A percentile compares a stretch with the other conserved stretches of the same genome.
Conservation (phyloP, 2,329 filamentous ascomycete species). For the Pseudocercospora eumusae region DNA sequence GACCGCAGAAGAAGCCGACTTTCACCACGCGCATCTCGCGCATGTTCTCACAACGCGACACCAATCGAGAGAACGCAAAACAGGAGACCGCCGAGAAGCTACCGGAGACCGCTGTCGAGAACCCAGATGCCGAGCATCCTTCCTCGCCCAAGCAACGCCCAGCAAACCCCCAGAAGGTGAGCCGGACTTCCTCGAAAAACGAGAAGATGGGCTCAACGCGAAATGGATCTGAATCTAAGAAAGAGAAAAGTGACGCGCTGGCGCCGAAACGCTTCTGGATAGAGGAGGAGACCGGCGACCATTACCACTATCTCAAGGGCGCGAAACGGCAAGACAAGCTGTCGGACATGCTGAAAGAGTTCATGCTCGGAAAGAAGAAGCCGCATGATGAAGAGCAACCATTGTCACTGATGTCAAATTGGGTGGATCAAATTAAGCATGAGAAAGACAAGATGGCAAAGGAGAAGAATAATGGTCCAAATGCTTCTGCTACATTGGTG, state of each 20-base stretch:
- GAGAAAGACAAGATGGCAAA: conserved; percentile 75
- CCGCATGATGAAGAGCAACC: conserved; percentile 73
- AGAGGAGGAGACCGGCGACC: conserved; percentile 63
- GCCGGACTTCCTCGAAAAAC: conserved; percentile 37
- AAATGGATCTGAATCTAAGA: conserved; percentile 39
- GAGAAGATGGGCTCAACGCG: conserved; percentile 32
- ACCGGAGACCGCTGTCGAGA: conserved; percentile 31
- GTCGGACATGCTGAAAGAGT: conserved; percentile 82
- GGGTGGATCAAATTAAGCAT: conserved; percentile 89
- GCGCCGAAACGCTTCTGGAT: conserved; percentile 56
- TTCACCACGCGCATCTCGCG: conserved; percentile 44
- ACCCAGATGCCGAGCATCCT: conserved; percentile 24
- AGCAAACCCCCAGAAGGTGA: conserved; percentile 25
- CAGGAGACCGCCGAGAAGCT: conserved; percentile 26
- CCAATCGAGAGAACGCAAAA: conserved; percentile 23
- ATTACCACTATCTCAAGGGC: conserved; percentile 86
- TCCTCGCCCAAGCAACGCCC: conserved; percentile 27
- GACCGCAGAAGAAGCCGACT: conserved; percentile 42
- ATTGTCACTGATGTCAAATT: conserved; percentile 88
- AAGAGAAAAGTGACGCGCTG: conserved; percentile 31
- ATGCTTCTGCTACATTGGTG: conserved; percentile 74
- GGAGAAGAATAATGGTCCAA: conserved; percentile 76
- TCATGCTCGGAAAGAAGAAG: conserved; percentile 79
- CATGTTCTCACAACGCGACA: conserved; percentile 46
- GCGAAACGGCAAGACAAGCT: conserved; percentile 93